Evolutionary conservation across 2,329 filamentous ascomycete species (phyloP).

Genomic region (Parascedosporium putredinis): DNA sequence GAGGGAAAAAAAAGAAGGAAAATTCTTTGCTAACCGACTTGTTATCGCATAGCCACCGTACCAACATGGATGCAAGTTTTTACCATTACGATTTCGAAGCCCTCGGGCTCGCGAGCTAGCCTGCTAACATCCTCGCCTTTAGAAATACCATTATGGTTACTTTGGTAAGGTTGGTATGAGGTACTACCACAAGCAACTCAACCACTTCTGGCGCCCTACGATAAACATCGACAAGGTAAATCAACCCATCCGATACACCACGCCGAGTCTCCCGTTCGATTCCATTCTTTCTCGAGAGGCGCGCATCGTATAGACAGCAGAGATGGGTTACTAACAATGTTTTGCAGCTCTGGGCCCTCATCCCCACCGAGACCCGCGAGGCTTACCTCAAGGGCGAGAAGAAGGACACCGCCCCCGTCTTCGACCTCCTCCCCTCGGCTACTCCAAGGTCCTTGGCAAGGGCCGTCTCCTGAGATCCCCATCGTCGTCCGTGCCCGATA

Average conservation of each 20-base stretch:
- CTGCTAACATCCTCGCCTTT: slow-evolving; percentile 6
- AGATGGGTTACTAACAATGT: background rate
- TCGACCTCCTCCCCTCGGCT: slow-evolving; percentile 97
- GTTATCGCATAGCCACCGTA: slow-evolving; percentile 24
- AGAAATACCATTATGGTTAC: slow-evolving; percentile 93
- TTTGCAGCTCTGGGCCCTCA: slow-evolving; percentile 79
- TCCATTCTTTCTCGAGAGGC: background rate
- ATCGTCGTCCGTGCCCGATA: slow-evolving; percentile 91
- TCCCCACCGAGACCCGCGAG: slow-evolving; percentile 86
- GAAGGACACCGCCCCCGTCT: slow-evolving; percentile 88
- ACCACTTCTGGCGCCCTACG: slow-evolving; percentile 91
- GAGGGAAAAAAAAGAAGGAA: no score
- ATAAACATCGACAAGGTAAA: slow-evolving; percentile 97
- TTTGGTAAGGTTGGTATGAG: slow-evolving; percentile 96
- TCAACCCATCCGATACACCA: slow-evolving; percentile 8
- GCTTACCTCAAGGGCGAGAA: slow-evolving; percentile 74
- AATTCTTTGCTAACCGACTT: background rate
- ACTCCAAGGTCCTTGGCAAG: slow-evolving; percentile 98
- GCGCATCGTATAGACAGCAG: background rate
- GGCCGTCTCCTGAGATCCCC: slow-evolving; percentile 84
- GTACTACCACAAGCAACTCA: slow-evolving; percentile 83
- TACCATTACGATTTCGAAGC: no score
- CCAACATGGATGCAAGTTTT: slow-evolving; percentile 60
- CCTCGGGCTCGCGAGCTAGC: no score
- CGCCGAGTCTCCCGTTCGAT: slow-evolving; percentile 6